Evolutionary conservation across 768 basidiomycete genomes (phyloP).

Genomic region (Phanerochaete sordida): DNA sequence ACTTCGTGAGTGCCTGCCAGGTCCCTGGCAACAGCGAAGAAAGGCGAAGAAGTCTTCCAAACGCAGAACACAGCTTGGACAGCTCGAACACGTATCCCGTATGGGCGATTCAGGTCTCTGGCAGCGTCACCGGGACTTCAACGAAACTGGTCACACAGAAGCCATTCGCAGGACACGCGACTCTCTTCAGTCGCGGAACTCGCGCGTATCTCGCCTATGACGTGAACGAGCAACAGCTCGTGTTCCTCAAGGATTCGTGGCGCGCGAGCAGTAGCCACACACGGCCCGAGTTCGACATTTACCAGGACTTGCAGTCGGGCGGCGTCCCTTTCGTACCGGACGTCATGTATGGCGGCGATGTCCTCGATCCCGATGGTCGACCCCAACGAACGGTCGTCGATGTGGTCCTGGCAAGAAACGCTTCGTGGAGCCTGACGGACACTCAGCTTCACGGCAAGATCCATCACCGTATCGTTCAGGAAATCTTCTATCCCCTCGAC

Average conservation of each 20-base stretch:
- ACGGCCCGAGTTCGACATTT: neutral
- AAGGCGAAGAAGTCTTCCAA: no score
- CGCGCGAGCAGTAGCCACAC: neutral
- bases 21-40: no score
- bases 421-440: no score
- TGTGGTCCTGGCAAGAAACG: neutral
- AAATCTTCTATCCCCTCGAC: neutral
- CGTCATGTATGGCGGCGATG: slow-evolving; percentile 1
- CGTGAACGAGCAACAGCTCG: neutral
- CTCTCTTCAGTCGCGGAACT: neutral
- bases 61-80: neutral
- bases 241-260: slow-evolving; percentile 9
- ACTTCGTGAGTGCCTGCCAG: no score
- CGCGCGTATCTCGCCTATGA: neutral
- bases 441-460: neutral
- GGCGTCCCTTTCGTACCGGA: neutral
- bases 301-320: neutral
- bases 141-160: neutral
- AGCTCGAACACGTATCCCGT: neutral
- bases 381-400: neutral
- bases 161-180: neutral
- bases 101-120: neutral
- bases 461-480: slow-evolving; percentile 8
- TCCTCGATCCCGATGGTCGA: neutral
- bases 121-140: no score